Base-by-base conservation (phyloP, 306 rosid species). In the Mimosa bimucronata region DNA sequence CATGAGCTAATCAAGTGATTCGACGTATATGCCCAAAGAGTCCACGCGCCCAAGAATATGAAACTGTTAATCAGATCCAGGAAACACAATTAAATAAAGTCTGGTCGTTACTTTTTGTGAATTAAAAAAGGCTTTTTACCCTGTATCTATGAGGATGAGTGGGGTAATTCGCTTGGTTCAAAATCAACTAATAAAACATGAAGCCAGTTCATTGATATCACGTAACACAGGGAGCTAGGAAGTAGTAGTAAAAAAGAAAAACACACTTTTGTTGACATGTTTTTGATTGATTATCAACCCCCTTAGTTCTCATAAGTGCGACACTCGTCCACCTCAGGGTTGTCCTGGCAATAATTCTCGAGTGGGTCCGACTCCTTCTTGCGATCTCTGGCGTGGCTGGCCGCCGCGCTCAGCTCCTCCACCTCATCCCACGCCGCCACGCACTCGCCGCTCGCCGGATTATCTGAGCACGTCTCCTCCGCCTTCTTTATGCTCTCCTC, bases 321-420 rank as follows among this genome's bases (percentile, higher is more conserved):
- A 73, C 98, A 95, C 89, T 95, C 98, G 4, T 90, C 94, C 5
- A 89, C 80, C 78, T 92, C 98, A 0, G 96, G 97, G 82, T 95
- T 95, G 75, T 95, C 98, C 84, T 88, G 76, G 75, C 98, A 95
- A 86, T 72, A 95, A 9, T 70, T 74, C 86, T 95, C 98, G n/a
- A 95, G 84, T 0, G 98, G 94, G 91, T 95, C 98, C 0, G 94
- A 28, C 0, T 19, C 70, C 76, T 90, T 92, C 80, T 81, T 30
- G 86, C 70, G 83, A 77, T 87, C 93, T 45, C 97, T 88, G 23
- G 94, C 94, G 62, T 95, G 98, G 88, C 98, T 92, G 0, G 97
- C 98, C 9, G 98, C 98, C 13, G 98, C 98, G 71, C 98, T 95
- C 25, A 91, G 91, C 87, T 95, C 98, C 97, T 95, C 98, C 79